phyloP scores from a whole-genome alignment of 2,329 filamentous ascomycete genomes.

The Penicillium sp. region DNA sequence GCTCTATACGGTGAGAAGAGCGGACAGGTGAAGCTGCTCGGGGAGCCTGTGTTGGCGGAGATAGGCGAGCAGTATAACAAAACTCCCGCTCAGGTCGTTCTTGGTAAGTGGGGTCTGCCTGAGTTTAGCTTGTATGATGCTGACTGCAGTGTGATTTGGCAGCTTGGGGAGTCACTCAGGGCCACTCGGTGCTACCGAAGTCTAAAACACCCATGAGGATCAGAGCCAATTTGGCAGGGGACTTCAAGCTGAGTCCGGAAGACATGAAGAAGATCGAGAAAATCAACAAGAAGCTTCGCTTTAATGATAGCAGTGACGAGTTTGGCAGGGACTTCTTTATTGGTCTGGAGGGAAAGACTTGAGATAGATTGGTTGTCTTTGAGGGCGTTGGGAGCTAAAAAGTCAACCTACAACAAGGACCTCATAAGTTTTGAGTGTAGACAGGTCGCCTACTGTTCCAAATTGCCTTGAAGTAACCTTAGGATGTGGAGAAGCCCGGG shows the following conservation, averaged over 20 bases:
- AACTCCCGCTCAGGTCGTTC: slow-evolving; percentile 49
- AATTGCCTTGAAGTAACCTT: not conserved
- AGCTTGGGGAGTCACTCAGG: slow-evolving; percentile 55
- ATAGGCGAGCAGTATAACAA: slow-evolving; percentile 54
- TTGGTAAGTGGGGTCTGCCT: slow-evolving; percentile 34
- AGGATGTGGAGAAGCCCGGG: not conserved
- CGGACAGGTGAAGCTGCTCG: slow-evolving; percentile 49
- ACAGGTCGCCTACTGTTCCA: not conserved
- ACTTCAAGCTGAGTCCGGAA: slow-evolving; percentile 57
- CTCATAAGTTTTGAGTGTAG: too few relatives aligned
- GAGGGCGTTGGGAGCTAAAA: too few relatives aligned
- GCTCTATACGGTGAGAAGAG: slow-evolving; percentile 45
- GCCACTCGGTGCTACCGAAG: slow-evolving; percentile 54
- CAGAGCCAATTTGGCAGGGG: slow-evolving; percentile 44
- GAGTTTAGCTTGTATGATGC: not conserved
- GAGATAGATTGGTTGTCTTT: not conserved
- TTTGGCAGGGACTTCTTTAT: slow-evolving; percentile 60
- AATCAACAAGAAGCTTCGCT: slow-evolving; percentile 60
- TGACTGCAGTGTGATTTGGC: not conserved
- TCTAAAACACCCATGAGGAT: slow-evolving; percentile 47
- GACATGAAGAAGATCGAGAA: slow-evolving; percentile 56
- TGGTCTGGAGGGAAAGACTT: slow-evolving; percentile 57
- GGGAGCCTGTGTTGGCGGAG: slow-evolving; percentile 49
- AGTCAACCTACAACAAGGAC: not conserved
- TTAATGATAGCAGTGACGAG: slow-evolving; percentile 56